Evolutionary conservation across 345 rosid species (phyloP).

Genomic region (Rhizophora mangle): DNA sequence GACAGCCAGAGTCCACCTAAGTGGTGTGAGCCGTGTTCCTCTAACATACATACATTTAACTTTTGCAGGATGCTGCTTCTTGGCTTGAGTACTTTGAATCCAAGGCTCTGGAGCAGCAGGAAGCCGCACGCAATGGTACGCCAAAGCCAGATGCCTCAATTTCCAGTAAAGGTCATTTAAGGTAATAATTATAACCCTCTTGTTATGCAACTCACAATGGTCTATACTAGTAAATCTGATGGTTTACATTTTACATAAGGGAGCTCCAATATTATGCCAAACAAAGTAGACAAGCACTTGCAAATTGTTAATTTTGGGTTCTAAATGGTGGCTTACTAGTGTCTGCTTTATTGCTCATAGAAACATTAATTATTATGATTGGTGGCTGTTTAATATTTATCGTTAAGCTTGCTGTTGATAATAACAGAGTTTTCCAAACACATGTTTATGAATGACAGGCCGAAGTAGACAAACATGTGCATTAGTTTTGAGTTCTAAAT

Average conservation of each 20-base stretch:
- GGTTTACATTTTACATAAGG: neutral
- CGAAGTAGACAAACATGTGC: neutral
- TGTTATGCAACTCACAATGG: neutral
- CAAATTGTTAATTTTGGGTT: conserved; percentile 2
- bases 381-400: no score
- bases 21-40: neutral
- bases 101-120: conserved; percentile 37
- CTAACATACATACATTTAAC: neutral
- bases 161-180: conserved; percentile 38
- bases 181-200: conserved; percentile 17
- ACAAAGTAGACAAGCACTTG: neutral
- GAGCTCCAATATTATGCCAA: neutral
- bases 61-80: conserved; percentile 36
- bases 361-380: neutral
- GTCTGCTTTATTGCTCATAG: neutral
- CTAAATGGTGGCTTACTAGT: conserved; percentile 1
- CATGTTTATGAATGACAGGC: neutral
- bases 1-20: conserved; percentile 6
- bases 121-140: conserved; percentile 37
- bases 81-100: conserved; percentile 41
- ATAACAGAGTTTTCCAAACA: neutral
- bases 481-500: conserved; percentile 1
- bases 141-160: conserved; percentile 39
- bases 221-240: neutral
- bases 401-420: no score